These are phyloP conservation scores for Umbelopsis sp. DNA, from an alignment of 371 early-diverging fungal species.

Conservation along the genomic window DNA sequence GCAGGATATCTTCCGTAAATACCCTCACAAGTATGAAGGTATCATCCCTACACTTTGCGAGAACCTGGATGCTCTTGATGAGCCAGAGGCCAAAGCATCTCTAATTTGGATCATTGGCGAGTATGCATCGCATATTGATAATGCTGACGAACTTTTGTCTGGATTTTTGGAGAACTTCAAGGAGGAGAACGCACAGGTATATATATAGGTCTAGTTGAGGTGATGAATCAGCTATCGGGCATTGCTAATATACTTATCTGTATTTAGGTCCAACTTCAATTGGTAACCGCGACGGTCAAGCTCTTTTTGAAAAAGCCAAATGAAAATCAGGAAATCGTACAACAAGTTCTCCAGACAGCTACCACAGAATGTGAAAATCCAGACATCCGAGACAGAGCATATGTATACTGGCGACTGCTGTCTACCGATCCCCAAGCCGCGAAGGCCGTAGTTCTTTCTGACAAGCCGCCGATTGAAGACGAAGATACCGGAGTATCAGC, in stretches of 20 bases:
- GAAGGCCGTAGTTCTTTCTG: conserved; percentile 81
- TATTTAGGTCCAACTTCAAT: conserved; percentile 77
- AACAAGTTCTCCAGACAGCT: conserved; percentile 83
- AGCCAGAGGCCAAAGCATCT: conserved; percentile 92
- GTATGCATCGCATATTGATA: conserved; percentile 91
- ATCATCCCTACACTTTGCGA: conserved; percentile 89
- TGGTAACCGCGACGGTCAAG: conserved; percentile 91
- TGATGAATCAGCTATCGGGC: conserved; percentile 22
- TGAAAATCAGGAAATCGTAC: conserved; percentile 88
- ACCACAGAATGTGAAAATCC: conserved; percentile 93
- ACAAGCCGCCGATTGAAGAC: conserved; percentile 91
- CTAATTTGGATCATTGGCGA: conserved; percentile 98
- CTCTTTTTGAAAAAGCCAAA: conserved; percentile 87
- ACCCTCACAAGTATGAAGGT: conserved; percentile 86
- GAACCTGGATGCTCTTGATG: conserved; percentile 86
- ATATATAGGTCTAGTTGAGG: not conserved
- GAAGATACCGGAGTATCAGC: conserved; percentile 82
- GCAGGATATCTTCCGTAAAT: conserved; percentile 92
- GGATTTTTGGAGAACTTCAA: conserved; percentile 71
- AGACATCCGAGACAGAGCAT: conserved; percentile 94
- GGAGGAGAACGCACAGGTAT: conserved; percentile 70
- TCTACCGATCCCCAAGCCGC: conserved; percentile 91
- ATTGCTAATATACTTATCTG: not conserved
- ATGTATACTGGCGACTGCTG: conserved; percentile 95
- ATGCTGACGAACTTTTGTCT: conserved; percentile 82